A percentile compares a stretch with the other conserved stretches of the same genome.
Evolutionary conservation across 176 grass and related monocot genomes (phyloP).

Genomic region (Elymus sibiricus): DNA sequence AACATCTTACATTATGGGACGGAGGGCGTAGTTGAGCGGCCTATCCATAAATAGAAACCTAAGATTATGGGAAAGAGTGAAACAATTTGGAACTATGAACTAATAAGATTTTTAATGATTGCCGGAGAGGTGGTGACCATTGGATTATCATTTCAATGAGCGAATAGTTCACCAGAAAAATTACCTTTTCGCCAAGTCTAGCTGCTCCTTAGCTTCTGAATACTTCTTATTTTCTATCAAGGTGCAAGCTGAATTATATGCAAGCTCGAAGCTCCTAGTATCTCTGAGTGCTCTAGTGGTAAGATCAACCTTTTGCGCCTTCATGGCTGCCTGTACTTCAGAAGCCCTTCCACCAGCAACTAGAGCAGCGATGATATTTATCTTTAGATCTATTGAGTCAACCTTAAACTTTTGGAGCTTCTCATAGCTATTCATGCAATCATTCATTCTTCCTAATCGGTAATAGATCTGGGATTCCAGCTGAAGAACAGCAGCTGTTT

Average conservation of each 20-base stretch:
- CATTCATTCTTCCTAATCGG: slow-evolving; percentile 77
- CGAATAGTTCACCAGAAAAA: not conserved
- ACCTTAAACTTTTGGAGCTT: slow-evolving; percentile 84
- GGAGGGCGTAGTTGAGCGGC: not conserved
- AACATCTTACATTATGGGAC: too few relatives aligned
- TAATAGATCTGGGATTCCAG: slow-evolving; percentile 96
- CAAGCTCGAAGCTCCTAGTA: slow-evolving; percentile 80
- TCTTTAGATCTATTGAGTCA: slow-evolving; percentile 86
- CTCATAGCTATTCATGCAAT: slow-evolving; percentile 82
- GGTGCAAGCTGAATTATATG: slow-evolving; percentile 90
- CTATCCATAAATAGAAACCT: slow-evolving; percentile 3
- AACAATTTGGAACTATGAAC: not conserved
- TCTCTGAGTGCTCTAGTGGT: slow-evolving; percentile 53
- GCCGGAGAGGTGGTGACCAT: not conserved
- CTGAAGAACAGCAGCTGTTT: slow-evolving; percentile 63
- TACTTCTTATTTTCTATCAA: slow-evolving; percentile 93
- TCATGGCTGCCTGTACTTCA: slow-evolving; percentile 82
- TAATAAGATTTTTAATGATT: not conserved
- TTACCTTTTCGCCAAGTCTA: slow-evolving; percentile 89
- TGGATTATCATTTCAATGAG: not conserved
- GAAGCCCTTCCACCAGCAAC: slow-evolving; percentile 72
- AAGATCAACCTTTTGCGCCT: slow-evolving; percentile 63
- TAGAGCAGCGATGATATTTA: slow-evolving; percentile 75
- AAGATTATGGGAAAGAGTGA: not conserved
- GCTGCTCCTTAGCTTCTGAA: slow-evolving; percentile 68